Evolutionary conservation across 352 stramenopile species (phyloP).

Genomic region (Phytopythium delawarense): DNA sequence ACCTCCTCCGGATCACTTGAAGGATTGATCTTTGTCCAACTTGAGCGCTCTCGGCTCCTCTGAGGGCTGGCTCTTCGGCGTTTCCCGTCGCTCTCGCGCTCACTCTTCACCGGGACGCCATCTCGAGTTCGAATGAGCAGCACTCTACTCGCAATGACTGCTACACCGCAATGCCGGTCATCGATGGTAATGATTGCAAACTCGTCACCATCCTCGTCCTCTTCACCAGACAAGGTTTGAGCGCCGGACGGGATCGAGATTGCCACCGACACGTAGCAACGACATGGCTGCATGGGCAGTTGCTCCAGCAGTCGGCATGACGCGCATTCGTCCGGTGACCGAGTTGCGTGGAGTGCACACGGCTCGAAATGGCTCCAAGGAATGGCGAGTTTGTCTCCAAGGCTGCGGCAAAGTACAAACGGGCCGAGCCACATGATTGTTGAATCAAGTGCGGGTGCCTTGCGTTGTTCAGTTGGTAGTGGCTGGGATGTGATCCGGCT

Average conservation of each 20-base stretch:
- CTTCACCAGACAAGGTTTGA: background rate
- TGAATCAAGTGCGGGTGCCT: background rate
- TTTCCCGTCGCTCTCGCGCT: background rate
- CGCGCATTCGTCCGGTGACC: constrained; percentile 9
- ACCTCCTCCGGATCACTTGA: background rate
- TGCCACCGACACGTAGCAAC: constrained; percentile 16
- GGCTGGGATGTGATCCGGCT: background rate
- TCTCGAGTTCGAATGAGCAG: background rate
- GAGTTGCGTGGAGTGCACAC: constrained; percentile 14
- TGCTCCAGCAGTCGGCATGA: constrained; percentile 23
- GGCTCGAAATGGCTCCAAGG: constrained; percentile 5
- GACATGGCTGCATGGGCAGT: constrained; percentile 20
- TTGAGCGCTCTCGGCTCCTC: background rate
- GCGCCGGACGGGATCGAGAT: background rate
- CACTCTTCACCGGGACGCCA: background rate
- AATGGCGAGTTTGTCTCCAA: constrained; percentile 33
- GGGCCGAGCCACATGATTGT: constrained; percentile 41
- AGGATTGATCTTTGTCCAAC: background rate
- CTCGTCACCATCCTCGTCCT: background rate
- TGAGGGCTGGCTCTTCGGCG: background rate
- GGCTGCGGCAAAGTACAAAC: constrained; percentile 27
- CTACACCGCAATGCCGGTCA: constrained; percentile 10
- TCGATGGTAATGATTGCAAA: constrained; percentile 14
- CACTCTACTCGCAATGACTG: constrained; percentile 2
- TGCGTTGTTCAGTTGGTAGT: background rate